Conservation (phyloP, 2,329 filamentous ascomycete species). For the Nemania sp. region DNA sequence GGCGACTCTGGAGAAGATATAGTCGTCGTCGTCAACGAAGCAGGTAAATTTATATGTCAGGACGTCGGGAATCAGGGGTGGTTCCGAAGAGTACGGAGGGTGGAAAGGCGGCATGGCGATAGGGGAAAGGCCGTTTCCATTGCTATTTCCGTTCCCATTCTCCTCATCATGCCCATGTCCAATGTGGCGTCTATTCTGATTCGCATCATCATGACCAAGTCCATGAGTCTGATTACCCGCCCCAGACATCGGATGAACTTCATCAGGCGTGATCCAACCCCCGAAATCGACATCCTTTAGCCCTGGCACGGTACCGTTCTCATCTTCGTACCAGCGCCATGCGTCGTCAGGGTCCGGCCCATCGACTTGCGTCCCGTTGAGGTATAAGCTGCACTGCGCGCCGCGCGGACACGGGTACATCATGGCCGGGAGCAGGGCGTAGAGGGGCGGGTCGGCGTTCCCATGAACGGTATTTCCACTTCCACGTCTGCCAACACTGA, state of each 20-base stretch:
- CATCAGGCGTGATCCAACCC: not conserved
- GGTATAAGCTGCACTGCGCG: not conserved
- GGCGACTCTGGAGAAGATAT: too few species aligned
- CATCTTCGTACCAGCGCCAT: not conserved
- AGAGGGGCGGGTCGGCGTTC: not conserved
- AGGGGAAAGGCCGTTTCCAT: too few species aligned
- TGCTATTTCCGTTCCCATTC: too few species aligned
- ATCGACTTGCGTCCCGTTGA: not conserved
- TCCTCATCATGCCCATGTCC: too few species aligned
- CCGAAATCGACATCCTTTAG: not conserved
- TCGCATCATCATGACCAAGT: too few species aligned
- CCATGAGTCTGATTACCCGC: too few species aligned
- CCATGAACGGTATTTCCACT: too few species aligned
- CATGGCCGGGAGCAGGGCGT: not conserved
- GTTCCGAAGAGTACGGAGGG: not conserved
- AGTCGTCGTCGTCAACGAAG: not conserved
- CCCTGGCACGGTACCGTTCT: not conserved
- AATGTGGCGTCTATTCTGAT: too few species aligned
- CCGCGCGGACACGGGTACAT: slow-evolving; percentile 2
- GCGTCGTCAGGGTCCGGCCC: not conserved
- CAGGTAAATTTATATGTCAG: not conserved
- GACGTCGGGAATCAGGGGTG: not conserved
- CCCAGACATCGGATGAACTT: too few species aligned
- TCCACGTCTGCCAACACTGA: too few species aligned
- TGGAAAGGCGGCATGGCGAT: not conserved